phyloP scores from a whole-genome alignment of 495 filamentous ascomycete species.

The Trichoderma reesei region DNA sequence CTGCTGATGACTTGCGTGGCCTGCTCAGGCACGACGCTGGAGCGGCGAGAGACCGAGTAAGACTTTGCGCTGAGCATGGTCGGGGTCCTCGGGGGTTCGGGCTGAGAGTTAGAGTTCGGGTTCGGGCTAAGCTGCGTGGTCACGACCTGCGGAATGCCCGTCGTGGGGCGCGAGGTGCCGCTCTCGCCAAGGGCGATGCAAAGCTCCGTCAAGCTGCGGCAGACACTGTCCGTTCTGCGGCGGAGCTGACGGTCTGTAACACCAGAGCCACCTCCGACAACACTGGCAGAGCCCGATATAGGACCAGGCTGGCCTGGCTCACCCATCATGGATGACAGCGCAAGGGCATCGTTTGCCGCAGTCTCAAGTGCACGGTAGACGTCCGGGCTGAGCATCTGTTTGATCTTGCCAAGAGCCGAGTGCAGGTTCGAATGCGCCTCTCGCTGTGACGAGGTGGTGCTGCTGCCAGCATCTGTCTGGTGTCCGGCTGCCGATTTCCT shows the following conservation, averaged over 20 bases:
- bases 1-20: slow-evolving; percentile 35
- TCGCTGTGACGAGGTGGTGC: slow-evolving; percentile 20
- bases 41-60: slow-evolving; percentile 15
- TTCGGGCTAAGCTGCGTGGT: slow-evolving; percentile 16
- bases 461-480: slow-evolving; percentile 21
- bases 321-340: slow-evolving; percentile 64
- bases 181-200: slow-evolving; percentile 74
- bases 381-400: slow-evolving; percentile 52
- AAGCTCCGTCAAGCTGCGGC: slow-evolving; percentile 84
- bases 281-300: slow-evolving; percentile 50
- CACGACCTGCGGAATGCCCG: slow-evolving; percentile 14
- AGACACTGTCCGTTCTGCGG: slow-evolving; percentile 86
- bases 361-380: slow-evolving; percentile 74
- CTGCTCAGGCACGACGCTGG: slow-evolving; percentile 26
- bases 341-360: slow-evolving; percentile 70
- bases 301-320: slow-evolving; percentile 49
- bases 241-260: slow-evolving; percentile 73
- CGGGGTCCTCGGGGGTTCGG: slow-evolving; percentile 23
- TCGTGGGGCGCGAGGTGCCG: slow-evolving; percentile 19
- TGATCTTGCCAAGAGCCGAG: slow-evolving; percentile 69
- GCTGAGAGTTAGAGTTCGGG: slow-evolving; percentile 18
- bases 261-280: slow-evolving; percentile 45
- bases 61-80: slow-evolving; percentile 19
- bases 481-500: slow-evolving; percentile 41
- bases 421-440: slow-evolving; percentile 70